Percentiles rank a stretch among this genome's conserved stretches.
Conservation (phyloP, 306 rosid genomes). For the Abrus precatorius region DNA sequence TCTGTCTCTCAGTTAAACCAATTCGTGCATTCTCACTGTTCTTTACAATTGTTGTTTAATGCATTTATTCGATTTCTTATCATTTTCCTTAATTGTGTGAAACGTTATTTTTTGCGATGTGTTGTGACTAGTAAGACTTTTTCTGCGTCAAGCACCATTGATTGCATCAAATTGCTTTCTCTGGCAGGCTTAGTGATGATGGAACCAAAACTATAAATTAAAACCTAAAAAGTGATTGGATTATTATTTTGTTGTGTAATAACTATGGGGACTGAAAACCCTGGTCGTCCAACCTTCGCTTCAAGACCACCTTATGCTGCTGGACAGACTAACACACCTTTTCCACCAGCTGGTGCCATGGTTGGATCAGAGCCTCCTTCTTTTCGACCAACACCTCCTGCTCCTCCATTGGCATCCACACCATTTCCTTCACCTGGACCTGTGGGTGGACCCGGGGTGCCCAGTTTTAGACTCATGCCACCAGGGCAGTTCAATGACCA, state of each 20-base stretch:
- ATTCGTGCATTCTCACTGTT: too few species aligned
- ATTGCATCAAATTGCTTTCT: too few species aligned
- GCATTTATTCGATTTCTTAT: too few species aligned
- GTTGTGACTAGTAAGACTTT: too few species aligned
- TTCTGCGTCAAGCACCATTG: too few species aligned
- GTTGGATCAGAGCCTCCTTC: conserved; percentile 71
- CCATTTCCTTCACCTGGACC: conserved; percentile 65
- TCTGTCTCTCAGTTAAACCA: too few species aligned
- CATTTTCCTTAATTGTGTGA: too few species aligned
- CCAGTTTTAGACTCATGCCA: conserved; percentile 71
- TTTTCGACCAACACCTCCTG: conserved; percentile 59
- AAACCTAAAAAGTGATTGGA: too few species aligned
- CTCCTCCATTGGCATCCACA: conserved; percentile 54
- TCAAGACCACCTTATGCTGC: conserved; percentile 80
- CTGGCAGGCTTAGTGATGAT: too few species aligned
- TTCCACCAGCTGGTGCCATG: conserved; percentile 74
- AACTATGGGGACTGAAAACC: conserved; percentile 87
- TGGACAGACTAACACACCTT: conserved; percentile 69
- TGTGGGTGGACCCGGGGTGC: conserved; percentile 59
- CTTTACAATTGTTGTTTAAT: too few species aligned
- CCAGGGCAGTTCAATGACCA: conserved; percentile 80
- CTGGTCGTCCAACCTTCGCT: conserved; percentile 74
- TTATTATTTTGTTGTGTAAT: conserved; percentile 34
- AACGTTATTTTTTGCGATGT: too few species aligned
- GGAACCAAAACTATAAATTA: too few species aligned